Base-by-base conservation (phyloP, 768 basidiomycete species). In the Mrakia hoshinonis region DNA sequence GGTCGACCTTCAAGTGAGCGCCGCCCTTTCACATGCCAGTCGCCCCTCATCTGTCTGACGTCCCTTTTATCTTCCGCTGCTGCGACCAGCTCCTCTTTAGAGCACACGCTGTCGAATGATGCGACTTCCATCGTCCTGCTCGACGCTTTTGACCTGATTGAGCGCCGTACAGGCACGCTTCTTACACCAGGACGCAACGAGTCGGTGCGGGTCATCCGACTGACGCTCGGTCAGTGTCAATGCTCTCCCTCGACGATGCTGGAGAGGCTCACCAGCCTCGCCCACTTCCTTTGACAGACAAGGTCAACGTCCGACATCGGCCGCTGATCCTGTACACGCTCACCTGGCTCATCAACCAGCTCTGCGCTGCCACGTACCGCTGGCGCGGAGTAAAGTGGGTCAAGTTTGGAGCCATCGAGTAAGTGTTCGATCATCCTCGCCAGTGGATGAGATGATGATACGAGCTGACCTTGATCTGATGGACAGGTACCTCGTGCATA, bases 281-380 rank as follows among this genome's bases (percentile, higher is more conserved):
- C 85, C 89, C 1, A 83, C 91, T 75, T 82, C 87, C 31, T 82
- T 39, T 92, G 0, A 78, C 94, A 55, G 94, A 97, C 80, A 85
- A 84, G 10, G 85, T 91, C 71, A 85, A 84, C 70, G 83, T 92
- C 68, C 77, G 81, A 15, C 84, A 84, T 78, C 85, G 91, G 39
- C 94, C 94, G 18, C 67, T 82, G 24, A 76, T 81, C 79, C 87
- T 76, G 77, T 83, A 83, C 74, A 75, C 73, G 11, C 29, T 77
- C 39, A 67, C 75, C 20, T 76, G 75, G 46, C 11, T 58, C 2
- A 69, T 76, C 43, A 78, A 79, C 68, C 72, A 72, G 69, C 72
- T 66, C 20, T 64, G 78, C 10, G 52, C 75, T 24, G 69, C 73
- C 0, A 72, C 76, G 15, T 77, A 78, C 69, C 74, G 77, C 20